Percentiles rank a stretch among this genome's conserved stretches.
Conservation (phyloP, 176 grass and related monocot genomes). For the Luzula sylvatica region DNA sequence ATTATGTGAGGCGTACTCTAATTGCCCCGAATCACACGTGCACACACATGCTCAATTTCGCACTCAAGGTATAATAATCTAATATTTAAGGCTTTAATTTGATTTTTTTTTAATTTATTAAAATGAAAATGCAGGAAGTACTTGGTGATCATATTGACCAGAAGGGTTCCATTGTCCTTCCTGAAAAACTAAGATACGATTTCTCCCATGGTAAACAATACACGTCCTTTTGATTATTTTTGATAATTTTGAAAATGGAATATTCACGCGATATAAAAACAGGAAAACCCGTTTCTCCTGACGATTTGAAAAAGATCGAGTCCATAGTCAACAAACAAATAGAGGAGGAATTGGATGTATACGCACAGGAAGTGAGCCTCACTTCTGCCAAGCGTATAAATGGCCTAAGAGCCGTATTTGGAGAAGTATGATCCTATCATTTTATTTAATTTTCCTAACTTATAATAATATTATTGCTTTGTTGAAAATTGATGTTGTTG, state of each 20-base stretch:
- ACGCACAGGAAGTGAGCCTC: slow-evolving; percentile 59
- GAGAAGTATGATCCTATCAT: slow-evolving; percentile 44
- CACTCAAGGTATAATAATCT: slow-evolving; percentile 74
- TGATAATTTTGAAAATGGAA: background rate
- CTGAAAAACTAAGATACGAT: slow-evolving; percentile 94
- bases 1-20: slow-evolving; percentile 51
- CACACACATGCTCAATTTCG: slow-evolving; percentile 99
- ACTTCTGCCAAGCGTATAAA: slow-evolving; percentile 53
- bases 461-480: slow-evolving; percentile 2
- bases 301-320: slow-evolving; percentile 93
- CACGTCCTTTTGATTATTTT: too few species aligned
- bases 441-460: background rate
- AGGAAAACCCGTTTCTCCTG: slow-evolving; percentile 89
- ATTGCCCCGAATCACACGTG: slow-evolving; percentile 98
- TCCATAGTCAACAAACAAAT: slow-evolving; percentile 93
- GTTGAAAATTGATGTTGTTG: background rate
- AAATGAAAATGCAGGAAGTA: slow-evolving; percentile 48
- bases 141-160: slow-evolving; percentile 97
- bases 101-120: slow-evolving; percentile 9
- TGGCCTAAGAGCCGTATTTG: slow-evolving; percentile 81
- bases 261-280: slow-evolving; percentile 15
- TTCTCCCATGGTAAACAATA: slow-evolving; percentile 87
- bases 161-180: slow-evolving; percentile 98
- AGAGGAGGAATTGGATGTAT: slow-evolving; percentile 68
- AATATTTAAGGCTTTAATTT: slow-evolving; percentile 19